Evolutionary conservation across 257 asterid genomes (phyloP).

Genomic region (Rubia yunnanensis): DNA sequence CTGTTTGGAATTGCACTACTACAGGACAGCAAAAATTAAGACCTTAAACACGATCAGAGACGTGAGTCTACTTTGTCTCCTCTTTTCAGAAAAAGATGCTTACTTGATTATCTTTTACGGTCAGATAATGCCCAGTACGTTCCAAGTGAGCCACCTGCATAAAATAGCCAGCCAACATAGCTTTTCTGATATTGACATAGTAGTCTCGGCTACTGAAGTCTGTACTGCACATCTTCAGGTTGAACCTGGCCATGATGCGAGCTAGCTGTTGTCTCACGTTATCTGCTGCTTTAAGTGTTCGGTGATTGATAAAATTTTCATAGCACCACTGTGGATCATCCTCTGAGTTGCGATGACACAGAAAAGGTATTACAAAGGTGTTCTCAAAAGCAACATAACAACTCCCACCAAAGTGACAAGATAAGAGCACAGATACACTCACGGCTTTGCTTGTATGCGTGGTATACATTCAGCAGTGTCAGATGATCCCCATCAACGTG

Average conservation of each 20-base stretch:
- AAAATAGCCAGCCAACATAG: slow-evolving; percentile 99
- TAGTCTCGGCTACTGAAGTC: slow-evolving; percentile 95
- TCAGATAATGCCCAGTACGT: slow-evolving; percentile 80
- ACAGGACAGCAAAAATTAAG: neutral
- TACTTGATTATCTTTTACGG: slow-evolving; percentile 95
- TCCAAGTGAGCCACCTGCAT: slow-evolving; percentile 99
- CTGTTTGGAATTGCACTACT: neutral
- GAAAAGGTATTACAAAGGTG: neutral
- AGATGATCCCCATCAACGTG: slow-evolving; percentile 97
- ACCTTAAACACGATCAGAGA: neutral
- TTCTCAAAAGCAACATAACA: slow-evolving; percentile 12
- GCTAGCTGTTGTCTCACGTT: slow-evolving; percentile 91
- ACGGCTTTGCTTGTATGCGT: slow-evolving; percentile 92
- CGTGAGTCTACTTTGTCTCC: neutral
- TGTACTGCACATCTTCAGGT: slow-evolving; percentile 92
- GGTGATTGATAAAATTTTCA: slow-evolving; percentile 68
- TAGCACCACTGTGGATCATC: slow-evolving; percentile 96
- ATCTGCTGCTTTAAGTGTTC: slow-evolving; percentile 92
- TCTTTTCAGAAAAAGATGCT: neutral
- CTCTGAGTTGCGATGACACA: slow-evolving; percentile 30
- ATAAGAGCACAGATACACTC: slow-evolving; percentile 22
- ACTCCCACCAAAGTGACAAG: slow-evolving; percentile 1
- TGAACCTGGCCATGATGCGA: slow-evolving; percentile 84
- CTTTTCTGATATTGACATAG: slow-evolving; percentile 89
- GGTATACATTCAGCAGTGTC: slow-evolving; percentile 84